Percentiles rank a stretch among this genome's conserved stretches.
These are phyloP conservation scores for Seminavis robusta DNA, from an alignment of 108 stramenopile species.

Conservation along the genomic window DNA sequence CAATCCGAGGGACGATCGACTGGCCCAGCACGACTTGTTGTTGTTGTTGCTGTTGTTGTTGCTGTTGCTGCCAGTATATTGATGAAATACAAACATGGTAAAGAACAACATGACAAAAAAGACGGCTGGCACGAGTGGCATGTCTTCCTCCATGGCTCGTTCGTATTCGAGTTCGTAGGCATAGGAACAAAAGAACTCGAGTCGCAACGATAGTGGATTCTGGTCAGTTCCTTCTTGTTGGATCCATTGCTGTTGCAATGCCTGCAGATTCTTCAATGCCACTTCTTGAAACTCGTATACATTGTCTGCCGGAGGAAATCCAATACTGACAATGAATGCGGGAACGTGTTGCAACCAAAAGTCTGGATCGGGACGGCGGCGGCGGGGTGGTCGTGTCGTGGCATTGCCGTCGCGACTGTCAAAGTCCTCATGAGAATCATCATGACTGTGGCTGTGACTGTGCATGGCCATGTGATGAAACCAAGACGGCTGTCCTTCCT, in stretches of 20 bases:
- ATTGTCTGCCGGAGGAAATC: conserved; percentile 2
- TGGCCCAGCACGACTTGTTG: neutral
- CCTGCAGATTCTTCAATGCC: neutral
- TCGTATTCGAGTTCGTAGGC: conserved; percentile 3
- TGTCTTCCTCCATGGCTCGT: neutral
- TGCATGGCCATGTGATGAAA: too few relatives aligned
- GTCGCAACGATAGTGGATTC: neutral
- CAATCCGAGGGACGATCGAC: too few relatives aligned
- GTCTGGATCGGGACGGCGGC: too few relatives aligned
- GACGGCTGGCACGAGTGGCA: neutral
- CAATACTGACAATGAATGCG: conserved; percentile 7
- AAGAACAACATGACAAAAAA: neutral
- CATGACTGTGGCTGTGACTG: too few relatives aligned
- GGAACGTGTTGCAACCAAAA: too few relatives aligned
- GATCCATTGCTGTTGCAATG: neutral
- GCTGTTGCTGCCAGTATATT: neutral
- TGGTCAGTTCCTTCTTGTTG: neutral
- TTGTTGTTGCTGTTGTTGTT: neutral
- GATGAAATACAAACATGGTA: neutral
- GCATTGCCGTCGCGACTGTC: too few relatives aligned
- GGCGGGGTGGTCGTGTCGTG: too few relatives aligned
- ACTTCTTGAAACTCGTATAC: conserved; percentile 7
- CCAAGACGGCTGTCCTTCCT: too few relatives aligned
- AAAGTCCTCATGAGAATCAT: too few relatives aligned
- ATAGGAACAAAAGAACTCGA: conserved; percentile 8